A percentile compares a stretch with the other conserved stretches of the same genome.
Conservation (phyloP, 371 early-diverging fungal species). For the Syncephalastrum contaminatum region DNA sequence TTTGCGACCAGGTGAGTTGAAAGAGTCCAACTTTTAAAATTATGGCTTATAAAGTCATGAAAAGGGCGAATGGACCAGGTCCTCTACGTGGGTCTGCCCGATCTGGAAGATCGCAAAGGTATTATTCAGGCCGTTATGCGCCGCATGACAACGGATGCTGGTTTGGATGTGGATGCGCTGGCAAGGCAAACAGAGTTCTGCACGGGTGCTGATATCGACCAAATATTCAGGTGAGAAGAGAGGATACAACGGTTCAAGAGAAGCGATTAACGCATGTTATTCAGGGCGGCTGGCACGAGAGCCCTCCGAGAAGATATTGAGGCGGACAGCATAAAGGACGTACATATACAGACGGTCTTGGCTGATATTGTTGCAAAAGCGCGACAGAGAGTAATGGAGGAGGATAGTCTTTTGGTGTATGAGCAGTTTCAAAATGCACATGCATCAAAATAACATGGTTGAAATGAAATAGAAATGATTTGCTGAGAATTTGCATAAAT, state of each 20-base stretch:
- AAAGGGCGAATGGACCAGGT: constrained; percentile 74
- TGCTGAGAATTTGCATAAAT: too few relatives aligned
- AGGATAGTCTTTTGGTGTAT: constrained; percentile 21
- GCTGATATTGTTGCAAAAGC: constrained; percentile 26
- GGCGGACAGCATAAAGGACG: constrained; percentile 13
- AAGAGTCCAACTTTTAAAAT: too few relatives aligned
- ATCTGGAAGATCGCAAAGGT: constrained; percentile 43
- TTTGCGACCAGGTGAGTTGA: constrained; percentile 71
- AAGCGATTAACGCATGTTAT: neutral
- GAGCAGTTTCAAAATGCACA: constrained; percentile 28
- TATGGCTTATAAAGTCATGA: too few relatives aligned
- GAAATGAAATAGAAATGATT: too few relatives aligned
- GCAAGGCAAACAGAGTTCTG: constrained; percentile 53
- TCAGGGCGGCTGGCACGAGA: constrained; percentile 58
- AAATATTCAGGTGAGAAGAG: constrained; percentile 51
- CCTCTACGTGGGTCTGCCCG: constrained; percentile 66
- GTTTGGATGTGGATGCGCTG: constrained; percentile 37
- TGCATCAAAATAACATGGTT: too few relatives aligned
- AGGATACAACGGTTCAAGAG: neutral
- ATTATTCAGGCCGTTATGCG: constrained; percentile 44
- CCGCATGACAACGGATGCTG: constrained; percentile 17
- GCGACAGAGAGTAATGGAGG: constrained; percentile 25
- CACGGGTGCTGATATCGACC: constrained; percentile 63
- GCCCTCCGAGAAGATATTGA: constrained; percentile 44
- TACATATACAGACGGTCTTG: constrained; percentile 24